These are phyloP conservation scores for Aaosphaeria arxii DNA, from an alignment of 2,329 filamentous ascomycete species.

Conservation along the genomic window DNA sequence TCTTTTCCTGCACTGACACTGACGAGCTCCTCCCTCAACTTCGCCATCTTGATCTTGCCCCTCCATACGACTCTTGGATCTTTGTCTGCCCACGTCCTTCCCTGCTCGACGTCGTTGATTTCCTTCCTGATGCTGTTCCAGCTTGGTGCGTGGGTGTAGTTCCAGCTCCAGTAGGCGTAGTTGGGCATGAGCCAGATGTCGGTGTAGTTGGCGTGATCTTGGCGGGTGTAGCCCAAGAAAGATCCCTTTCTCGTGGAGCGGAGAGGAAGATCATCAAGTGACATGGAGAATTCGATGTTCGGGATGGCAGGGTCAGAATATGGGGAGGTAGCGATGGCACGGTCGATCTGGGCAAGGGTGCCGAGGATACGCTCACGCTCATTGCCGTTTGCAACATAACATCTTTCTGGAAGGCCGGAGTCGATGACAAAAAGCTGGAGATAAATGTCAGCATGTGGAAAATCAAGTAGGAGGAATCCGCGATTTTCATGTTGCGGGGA, in stretches of 20 bases:
- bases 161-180: conserved; percentile 35
- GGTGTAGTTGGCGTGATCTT: conserved; percentile 22
- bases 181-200: conserved; percentile 36
- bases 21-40: conserved; percentile 25
- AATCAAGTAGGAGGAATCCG: background rate
- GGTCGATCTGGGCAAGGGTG: conserved; percentile 32
- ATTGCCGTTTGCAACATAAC: conserved; percentile 32
- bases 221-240: conserved; percentile 30
- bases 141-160: conserved; percentile 32
- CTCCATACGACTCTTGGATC: conserved; percentile 30
- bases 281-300: conserved; percentile 30
- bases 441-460: background rate
- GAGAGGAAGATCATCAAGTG: conserved; percentile 30
- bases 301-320: conserved; percentile 24
- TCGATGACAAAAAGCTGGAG: conserved; percentile 28
- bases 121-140: conserved; percentile 32
- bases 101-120: conserved; percentile 19
- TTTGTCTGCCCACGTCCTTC: conserved; percentile 25
- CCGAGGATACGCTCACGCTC: conserved; percentile 33
- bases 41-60: conserved; percentile 32
- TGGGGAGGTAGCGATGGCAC: conserved; percentile 23
- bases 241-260: conserved; percentile 22
- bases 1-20: conserved; percentile 23
- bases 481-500: background rate
- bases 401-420: conserved; percentile 26